Evolutionary conservation across 441 rosid species (phyloP).

Genomic region (Macaranga tanarius): DNA sequence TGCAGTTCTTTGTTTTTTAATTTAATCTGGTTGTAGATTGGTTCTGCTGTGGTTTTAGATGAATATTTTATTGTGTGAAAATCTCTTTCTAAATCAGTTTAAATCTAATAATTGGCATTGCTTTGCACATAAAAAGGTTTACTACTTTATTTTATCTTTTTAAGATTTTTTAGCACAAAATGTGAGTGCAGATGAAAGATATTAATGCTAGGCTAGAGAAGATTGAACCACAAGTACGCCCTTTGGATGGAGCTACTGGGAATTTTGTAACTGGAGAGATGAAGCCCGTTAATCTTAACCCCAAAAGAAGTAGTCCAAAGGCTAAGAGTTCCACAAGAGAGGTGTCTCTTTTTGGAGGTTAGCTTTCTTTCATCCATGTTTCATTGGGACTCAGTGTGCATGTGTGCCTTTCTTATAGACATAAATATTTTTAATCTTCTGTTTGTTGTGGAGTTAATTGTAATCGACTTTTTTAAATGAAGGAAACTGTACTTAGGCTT

Average conservation of each 20-base stretch:
- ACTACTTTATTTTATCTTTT: background rate
- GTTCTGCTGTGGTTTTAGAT: conserved; percentile 2
- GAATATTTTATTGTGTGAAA: conserved; percentile 13
- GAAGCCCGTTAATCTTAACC: conserved; percentile 52
- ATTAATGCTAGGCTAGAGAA: conserved; percentile 93
- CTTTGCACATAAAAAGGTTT: conserved; percentile 9
- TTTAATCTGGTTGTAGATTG: background rate
- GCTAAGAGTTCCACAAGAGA: conserved; percentile 78
- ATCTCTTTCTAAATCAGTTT: conserved; percentile 5
- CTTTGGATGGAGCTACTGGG: conserved; percentile 57
- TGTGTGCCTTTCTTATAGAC: background rate
- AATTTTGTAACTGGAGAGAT: conserved; percentile 55
- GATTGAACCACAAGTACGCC: conserved; percentile 70
- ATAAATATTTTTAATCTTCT: background rate
- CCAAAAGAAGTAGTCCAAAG: conserved; percentile 88
- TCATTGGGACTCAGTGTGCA: background rate
- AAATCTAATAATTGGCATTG: conserved; percentile 3
- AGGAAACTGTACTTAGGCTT: background rate
- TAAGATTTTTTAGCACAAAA: conserved; percentile 4
- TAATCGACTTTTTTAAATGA: background rate
- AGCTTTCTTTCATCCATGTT: conserved; percentile 28
- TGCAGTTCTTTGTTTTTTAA: conserved; percentile 3
- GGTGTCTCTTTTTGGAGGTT: conserved; percentile 82
- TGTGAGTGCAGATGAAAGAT: conserved; percentile 72
- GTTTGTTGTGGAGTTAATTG: conserved; percentile 2